A percentile compares a stretch with the other conserved stretches of the same genome.
These are phyloP conservation scores for Westerdykella aurantiaca DNA, from an alignment of 2,329 filamentous ascomycete species.

Conservation along the genomic window DNA sequence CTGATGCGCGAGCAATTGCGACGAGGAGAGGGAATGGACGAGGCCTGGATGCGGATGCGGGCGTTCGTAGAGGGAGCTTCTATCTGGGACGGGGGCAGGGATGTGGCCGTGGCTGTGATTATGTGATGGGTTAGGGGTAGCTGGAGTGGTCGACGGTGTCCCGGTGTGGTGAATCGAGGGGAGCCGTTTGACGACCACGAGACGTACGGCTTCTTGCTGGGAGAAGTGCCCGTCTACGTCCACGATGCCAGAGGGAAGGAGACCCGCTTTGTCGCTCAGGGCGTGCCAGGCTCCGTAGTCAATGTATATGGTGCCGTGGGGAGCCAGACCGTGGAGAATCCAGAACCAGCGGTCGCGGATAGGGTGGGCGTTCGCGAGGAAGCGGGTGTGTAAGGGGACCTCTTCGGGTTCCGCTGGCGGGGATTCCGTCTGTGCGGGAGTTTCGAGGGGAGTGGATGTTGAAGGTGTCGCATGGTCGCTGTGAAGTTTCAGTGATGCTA, in stretches of 20 bases:
- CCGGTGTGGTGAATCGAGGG: constrained; percentile 5
- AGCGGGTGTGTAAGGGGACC: constrained; percentile 77
- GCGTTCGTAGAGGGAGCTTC: constrained; percentile 1
- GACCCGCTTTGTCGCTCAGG: constrained; percentile 73
- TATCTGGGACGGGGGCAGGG: constrained; percentile 6
- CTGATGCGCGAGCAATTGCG: constrained; percentile 5
- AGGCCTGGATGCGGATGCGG: constrained; percentile 2
- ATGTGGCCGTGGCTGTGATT: constrained; percentile 8
- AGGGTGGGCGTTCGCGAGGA: constrained; percentile 75
- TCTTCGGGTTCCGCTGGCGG: constrained; percentile 18
- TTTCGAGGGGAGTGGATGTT: constrained; percentile 19
- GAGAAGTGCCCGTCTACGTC: constrained; percentile 83
- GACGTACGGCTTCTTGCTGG: constrained; percentile 84
- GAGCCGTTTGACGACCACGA: constrained; percentile 68
- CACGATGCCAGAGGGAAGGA: constrained; percentile 85
- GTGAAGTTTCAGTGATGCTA: constrained; percentile 17
- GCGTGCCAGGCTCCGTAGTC: constrained; percentile 83
- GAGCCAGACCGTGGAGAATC: constrained; percentile 85
- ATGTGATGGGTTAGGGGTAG: constrained; percentile 15
- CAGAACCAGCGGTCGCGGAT: constrained; percentile 95
- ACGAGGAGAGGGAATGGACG: constrained; percentile 11
- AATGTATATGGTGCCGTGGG: constrained; percentile 88
- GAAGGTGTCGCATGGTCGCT: constrained; percentile 15
- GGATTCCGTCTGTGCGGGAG: constrained; percentile 26
- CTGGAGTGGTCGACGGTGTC: background rate